These are phyloP conservation scores for Tolypocladium guangdongense DNA, from an alignment of 2,329 filamentous ascomycete species.

Conservation along the genomic window DNA sequence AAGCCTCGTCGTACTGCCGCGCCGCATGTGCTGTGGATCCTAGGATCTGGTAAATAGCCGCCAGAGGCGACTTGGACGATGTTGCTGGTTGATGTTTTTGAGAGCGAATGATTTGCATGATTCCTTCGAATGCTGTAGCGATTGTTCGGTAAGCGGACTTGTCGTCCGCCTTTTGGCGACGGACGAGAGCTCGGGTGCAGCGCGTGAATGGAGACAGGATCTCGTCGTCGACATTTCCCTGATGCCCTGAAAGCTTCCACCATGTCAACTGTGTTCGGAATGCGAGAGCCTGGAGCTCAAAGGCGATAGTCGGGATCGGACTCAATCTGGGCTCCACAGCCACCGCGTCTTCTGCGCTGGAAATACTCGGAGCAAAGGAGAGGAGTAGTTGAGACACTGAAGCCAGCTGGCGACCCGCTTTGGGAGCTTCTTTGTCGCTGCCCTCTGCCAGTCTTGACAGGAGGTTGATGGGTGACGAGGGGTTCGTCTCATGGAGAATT, in stretches of 20 bases:
- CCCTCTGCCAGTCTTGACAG: slow-evolving; percentile 35
- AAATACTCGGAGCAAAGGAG: slow-evolving; percentile 56
- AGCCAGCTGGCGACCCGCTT: slow-evolving; percentile 55
- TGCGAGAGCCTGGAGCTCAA: slow-evolving; percentile 54
- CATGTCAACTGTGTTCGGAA: slow-evolving; percentile 50
- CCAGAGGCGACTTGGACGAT: slow-evolving; percentile 32
- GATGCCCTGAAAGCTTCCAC: slow-evolving; percentile 53
- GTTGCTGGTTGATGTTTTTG: slow-evolving; percentile 21
- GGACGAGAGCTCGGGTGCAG: slow-evolving; percentile 49
- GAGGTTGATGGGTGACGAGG: slow-evolving; percentile 47
- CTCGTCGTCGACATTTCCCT: slow-evolving; percentile 51
- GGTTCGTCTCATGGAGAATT: slow-evolving; percentile 39
- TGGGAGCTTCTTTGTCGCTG: slow-evolving; percentile 36
- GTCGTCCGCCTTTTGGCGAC: slow-evolving; percentile 33
- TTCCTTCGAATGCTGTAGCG: slow-evolving; percentile 16
- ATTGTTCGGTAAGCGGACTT: slow-evolving; percentile 26
- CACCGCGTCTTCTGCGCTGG: slow-evolving; percentile 47
- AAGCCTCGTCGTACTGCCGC: slow-evolving; percentile 37
- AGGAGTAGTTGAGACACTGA: slow-evolving; percentile 54
- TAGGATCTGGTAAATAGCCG: slow-evolving; percentile 40
- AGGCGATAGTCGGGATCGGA: slow-evolving; percentile 43
- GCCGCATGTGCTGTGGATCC: slow-evolving; percentile 36
- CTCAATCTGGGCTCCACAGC: slow-evolving; percentile 43
- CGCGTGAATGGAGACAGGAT: slow-evolving; percentile 53
- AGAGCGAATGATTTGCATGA: slow-evolving; percentile 21